A percentile compares a stretch with the other conserved stretches of the same genome.
These are phyloP conservation scores for Aspergillus hiratsukae DNA, from an alignment of 2,329 filamentous ascomycete genomes.

Conservation along the genomic window DNA sequence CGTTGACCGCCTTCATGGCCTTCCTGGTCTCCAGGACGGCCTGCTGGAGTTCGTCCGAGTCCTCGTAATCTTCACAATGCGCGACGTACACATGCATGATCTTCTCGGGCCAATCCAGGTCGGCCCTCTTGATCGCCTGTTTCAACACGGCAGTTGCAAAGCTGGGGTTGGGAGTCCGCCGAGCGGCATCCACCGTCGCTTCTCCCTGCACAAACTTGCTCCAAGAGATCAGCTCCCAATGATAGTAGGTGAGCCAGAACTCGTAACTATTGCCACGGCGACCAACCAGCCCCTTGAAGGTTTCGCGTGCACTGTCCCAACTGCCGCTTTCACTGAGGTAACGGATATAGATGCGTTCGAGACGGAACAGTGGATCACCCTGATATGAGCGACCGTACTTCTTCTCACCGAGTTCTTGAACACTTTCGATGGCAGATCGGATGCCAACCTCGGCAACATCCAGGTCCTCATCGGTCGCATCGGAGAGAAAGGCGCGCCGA, in stretches of 20 bases:
- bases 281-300: conserved; percentile 70
- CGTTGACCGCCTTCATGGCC: conserved; percentile 58
- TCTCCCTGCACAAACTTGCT: conserved; percentile 53
- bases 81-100: conserved; percentile 44
- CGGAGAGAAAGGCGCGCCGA: conserved; percentile 71
- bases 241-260: conserved; percentile 90
- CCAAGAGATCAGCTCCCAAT: conserved; percentile 81
- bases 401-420: conserved; percentile 71
- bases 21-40: conserved; percentile 71
- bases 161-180: conserved; percentile 61
- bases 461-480: conserved; percentile 72
- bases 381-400: conserved; percentile 71
- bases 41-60: conserved; percentile 66
- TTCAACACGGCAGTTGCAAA: conserved; percentile 72
- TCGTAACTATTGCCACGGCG: conserved; percentile 74
- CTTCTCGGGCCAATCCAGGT: conserved; percentile 49
- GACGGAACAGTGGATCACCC: conserved; percentile 82
- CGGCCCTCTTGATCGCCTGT: conserved; percentile 57
- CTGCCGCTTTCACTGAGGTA: conserved; percentile 81
- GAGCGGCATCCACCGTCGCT: conserved; percentile 48
- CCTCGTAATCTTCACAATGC: conserved; percentile 82
- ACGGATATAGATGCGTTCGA: conserved; percentile 89
- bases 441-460: conserved; percentile 90
- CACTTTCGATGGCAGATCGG: conserved; percentile 77
- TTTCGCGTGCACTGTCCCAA: conserved; percentile 68